phyloP scores from a whole-genome alignment of 2,329 filamentous ascomycete species.

The Hypocreales sp. region DNA sequence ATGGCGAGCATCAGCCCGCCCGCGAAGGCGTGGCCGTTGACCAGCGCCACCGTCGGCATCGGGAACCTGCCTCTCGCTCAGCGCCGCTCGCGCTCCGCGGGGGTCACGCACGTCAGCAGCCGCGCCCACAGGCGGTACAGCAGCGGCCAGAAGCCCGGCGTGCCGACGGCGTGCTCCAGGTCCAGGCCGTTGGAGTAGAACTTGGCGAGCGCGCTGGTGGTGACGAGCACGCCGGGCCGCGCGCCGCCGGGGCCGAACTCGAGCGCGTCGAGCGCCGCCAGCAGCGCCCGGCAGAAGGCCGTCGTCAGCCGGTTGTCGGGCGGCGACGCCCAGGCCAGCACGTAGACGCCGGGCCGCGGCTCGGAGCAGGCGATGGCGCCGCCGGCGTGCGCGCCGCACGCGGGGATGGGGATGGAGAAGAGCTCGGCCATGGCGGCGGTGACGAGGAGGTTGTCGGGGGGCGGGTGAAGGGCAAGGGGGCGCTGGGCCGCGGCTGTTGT shows the following conservation, averaged over 20 bases:
- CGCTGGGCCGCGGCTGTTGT: too few relatives aligned
- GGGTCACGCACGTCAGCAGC: constrained; percentile 22
- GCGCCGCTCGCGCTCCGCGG: too few relatives aligned
- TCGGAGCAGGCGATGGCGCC: constrained; percentile 48
- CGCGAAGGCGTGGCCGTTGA: constrained; percentile 72
- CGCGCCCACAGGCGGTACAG: constrained; percentile 52
- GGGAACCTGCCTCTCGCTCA: too few relatives aligned
- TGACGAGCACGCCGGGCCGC: constrained; percentile 57
- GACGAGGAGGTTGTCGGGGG: neutral
- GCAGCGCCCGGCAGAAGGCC: constrained; percentile 49
- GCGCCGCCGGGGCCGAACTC: constrained; percentile 39
- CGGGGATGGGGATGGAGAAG: constrained; percentile 36
- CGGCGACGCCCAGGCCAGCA: constrained; percentile 55
- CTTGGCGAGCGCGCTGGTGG: constrained; percentile 59
- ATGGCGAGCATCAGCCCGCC: constrained; percentile 70
- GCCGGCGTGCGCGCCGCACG: constrained; percentile 26
- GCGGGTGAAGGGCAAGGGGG: too few relatives aligned
- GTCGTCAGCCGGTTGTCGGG: constrained; percentile 65
- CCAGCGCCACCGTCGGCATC: constrained; percentile 66
- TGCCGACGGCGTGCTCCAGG: constrained; percentile 46
- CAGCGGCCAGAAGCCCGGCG: constrained; percentile 44
- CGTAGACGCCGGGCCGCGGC: constrained; percentile 47
- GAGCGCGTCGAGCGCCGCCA: constrained; percentile 60
- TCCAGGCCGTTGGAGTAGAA: constrained; percentile 81
- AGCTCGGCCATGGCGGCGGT: constrained; percentile 10